Evolutionary conservation across 2,329 filamentous ascomycete genomes (phyloP).

Genomic region (Aspergillus phoenicis): DNA sequence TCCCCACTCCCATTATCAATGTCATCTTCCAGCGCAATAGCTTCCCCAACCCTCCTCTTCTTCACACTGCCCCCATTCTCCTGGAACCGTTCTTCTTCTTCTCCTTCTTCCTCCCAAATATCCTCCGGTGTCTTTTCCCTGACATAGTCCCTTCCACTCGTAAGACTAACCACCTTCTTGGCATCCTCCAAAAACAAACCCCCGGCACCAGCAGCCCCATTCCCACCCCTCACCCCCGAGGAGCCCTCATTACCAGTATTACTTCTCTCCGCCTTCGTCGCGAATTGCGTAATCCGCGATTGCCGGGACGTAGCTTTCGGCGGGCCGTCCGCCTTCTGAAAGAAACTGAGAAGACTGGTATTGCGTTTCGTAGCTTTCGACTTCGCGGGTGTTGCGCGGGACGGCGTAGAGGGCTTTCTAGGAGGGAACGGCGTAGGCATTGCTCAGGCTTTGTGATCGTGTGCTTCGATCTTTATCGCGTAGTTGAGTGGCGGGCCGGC

Average conservation of each 20-base stretch:
- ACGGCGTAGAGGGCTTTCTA: neutral
- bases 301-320: slow-evolving; percentile 52
- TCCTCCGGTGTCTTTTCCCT: slow-evolving; percentile 37
- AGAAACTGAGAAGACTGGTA: slow-evolving; percentile 72
- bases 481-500: neutral
- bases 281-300: slow-evolving; percentile 57
- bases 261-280: slow-evolving; percentile 28
- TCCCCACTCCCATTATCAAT: neutral
- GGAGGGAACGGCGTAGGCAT: neutral
- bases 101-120: slow-evolving; percentile 33
- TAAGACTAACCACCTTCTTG: slow-evolving; percentile 19
- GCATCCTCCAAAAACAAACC: slow-evolving; percentile 42
- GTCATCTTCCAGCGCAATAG: slow-evolving; percentile 12
- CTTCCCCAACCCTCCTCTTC: slow-evolving; percentile 37
- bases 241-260: too few species aligned
- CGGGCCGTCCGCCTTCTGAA: slow-evolving; percentile 66
- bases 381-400: slow-evolving; percentile 27
- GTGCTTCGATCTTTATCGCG: neutral
- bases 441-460: neutral
- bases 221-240: slow-evolving; percentile 29
- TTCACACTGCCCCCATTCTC: slow-evolving; percentile 37
- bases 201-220: slow-evolving; percentile 19
- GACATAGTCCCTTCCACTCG: slow-evolving; percentile 9
- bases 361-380: slow-evolving; percentile 47
- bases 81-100: slow-evolving; percentile 32